Base-by-base conservation (phyloP, 1,139 yeast species). In the Hansenula sp. region DNA sequence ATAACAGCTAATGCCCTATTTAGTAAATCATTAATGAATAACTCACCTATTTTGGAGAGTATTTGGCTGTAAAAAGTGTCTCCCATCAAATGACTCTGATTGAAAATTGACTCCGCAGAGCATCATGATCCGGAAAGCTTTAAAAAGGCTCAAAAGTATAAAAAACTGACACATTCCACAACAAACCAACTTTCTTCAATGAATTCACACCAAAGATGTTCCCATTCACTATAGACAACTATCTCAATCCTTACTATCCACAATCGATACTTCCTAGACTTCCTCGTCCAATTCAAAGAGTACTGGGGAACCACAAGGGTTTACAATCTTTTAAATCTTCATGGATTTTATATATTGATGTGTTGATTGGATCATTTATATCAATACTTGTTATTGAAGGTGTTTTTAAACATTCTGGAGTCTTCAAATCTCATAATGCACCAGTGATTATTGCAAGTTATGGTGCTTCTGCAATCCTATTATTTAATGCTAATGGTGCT, bases 381-480 rank as follows among this genome's bases (percentile, higher is more conserved):
- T 33, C 35, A 12, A 25, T 33, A 18, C 25, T 33, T 4, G 12
- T 33, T 13, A 33, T 78, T 5, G 77, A 72, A 56, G 80, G 76
- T 0, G 65, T 79, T 0, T 76, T 77, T 56, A 66, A 62, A 47
- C 72, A 73, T 47, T 58, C 65, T 5, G 62, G 70, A 1, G 71
- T 68, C 1, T 79, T 79, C 52, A 53, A 63, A 6, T 39, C 47
- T 16, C 68, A 69, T 49, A 68, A 69, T 44, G 74, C 79, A 0
- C 82, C 84, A 0, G 60, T 67, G n/a, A 64, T 81, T 9, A 65
- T 81, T 29, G 87, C 88, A 2, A 69, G 77, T 47, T 77, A 73
- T 50, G 87, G 85, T 12, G 89, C 89, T 1, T 65, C 82, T 2
- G 84, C 87, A 3, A 75, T 82, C 31, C 62, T 82, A 19, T 65